A percentile compares a stretch with the other conserved stretches of the same genome.
Evolutionary conservation across 805 yeast species (phyloP).

Genomic region (Starmera pachycereana): DNA sequence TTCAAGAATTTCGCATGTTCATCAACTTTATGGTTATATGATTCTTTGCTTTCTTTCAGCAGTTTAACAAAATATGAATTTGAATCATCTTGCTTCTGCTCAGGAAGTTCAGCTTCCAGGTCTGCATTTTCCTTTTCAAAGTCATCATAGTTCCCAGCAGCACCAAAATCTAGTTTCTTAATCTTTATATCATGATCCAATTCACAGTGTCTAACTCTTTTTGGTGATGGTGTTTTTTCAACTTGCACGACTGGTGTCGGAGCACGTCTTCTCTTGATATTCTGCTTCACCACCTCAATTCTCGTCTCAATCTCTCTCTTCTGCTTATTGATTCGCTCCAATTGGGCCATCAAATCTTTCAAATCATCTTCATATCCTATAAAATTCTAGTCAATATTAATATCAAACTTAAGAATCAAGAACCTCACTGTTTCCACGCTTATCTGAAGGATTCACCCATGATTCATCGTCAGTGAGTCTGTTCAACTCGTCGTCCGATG

Average conservation of each 20-base stretch:
- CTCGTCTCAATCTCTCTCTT: constrained; percentile 9
- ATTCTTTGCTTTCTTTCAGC: constrained; percentile 17
- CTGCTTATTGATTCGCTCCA: constrained; percentile 9
- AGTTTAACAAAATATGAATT: constrained; percentile 23
- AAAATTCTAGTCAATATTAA: not conserved
- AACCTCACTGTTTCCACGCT: not conserved
- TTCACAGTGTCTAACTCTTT: not conserved
- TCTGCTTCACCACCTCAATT: constrained; percentile 2
- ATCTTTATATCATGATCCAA: constrained; percentile 9
- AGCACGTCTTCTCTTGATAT: not conserved
- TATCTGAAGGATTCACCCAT: not conserved
- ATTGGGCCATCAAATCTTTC: not conserved
- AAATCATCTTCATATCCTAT: not conserved
- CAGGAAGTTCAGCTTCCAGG: too few relatives aligned
- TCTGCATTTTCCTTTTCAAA: too few relatives aligned
- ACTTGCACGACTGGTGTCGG: constrained; percentile 1
- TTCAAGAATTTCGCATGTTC: constrained; percentile 19
- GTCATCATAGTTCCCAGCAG: too few relatives aligned
- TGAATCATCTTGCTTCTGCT: constrained; percentile 1
- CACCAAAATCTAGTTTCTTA: not conserved
- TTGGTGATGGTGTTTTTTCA: constrained; percentile 1
- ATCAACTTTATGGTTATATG: constrained; percentile 13
- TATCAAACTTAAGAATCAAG: not conserved
- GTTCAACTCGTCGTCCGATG: not conserved
- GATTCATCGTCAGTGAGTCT: constrained; percentile 5